Base-by-base conservation (phyloP, 257 asterid species). In the Fraxinus cuspidata region DNA sequence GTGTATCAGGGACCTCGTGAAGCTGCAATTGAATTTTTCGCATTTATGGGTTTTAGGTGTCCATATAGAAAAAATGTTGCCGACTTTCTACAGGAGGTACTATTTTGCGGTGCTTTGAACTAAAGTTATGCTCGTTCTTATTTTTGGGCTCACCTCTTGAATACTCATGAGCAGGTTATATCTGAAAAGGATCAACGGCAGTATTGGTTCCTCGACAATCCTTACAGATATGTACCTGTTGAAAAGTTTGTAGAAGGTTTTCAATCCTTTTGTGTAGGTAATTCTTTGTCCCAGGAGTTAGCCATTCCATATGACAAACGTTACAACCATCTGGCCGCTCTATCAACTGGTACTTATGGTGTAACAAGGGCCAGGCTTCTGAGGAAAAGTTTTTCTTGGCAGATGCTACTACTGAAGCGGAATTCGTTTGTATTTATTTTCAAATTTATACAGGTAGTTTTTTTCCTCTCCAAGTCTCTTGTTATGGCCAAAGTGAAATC, bases 1-100 rank as follows among this genome's bases (percentile, higher is more conserved):
- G 87, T 90, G 32, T 94, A 94, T 84, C 98, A 94, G 79, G 98
- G 98, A 3, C 94, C 97, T 23, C 90, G 96, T 38, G 91, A 88
- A 74, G 82, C 65, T 72, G 97, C 92, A 7, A 65, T 88, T 53
- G 91, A 83, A 1, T 94, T 90, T 79, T 92, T 94, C 60, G 86
- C 82, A 60, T 70, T 28, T 28, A 89, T 88, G 96, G 97, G 98
- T 28, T 94, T 94, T 81, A 86, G 75, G 75, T 94, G 98, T 80
- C 98, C 98, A 11, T 71, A 85, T 6, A 88, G 98, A 76, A 92
- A 94, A 86, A 92, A 92, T 74, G 91, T 94, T 67, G 97, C 98
- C 7, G 97, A 94, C 78, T 94, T 94, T 86, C 85, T 91, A 37
- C 96, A 91, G 84, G 96, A 91, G 94, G 96, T 91, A 81, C 40